Percentiles rank a stretch among this genome's conserved stretches.
phyloP scores from a whole-genome alignment of 164 flowering plant species.

The Litsea cubeba region DNA sequence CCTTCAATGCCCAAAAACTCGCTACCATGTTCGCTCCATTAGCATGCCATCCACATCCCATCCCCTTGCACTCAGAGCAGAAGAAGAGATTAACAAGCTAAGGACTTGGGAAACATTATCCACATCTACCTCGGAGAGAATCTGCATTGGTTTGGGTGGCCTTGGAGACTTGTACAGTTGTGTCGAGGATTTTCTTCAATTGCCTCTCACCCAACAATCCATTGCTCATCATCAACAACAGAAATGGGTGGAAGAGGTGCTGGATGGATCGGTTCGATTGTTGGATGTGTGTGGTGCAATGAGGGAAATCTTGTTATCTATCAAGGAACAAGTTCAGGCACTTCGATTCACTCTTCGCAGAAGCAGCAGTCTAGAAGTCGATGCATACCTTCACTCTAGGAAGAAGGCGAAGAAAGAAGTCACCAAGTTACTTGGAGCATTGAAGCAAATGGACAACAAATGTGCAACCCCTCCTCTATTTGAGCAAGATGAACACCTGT shows the following conservation, averaged over 20 bases:
- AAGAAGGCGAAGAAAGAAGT: conserved; percentile 29
- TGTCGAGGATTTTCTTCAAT: conserved; percentile 20
- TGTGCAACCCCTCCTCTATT: neutral
- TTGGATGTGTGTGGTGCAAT: conserved; percentile 29
- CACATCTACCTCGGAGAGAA: neutral
- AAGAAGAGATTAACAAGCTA: conserved; percentile 1
- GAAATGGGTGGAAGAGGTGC: conserved; percentile 24
- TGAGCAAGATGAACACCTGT: conserved; percentile 11
- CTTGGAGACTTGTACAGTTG: conserved; percentile 15
- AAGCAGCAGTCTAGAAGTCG: conserved; percentile 10
- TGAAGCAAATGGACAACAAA: conserved; percentile 22
- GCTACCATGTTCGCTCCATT: neutral
- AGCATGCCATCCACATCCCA: conserved; percentile 5
- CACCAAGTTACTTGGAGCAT: conserved; percentile 17
- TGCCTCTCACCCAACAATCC: conserved; percentile 19
- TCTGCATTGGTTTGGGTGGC: neutral
- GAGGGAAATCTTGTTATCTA: conserved; percentile 22
- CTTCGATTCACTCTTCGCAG: conserved; percentile 33
- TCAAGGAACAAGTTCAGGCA: conserved; percentile 27
- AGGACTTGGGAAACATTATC: neutral
- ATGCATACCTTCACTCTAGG: conserved; percentile 20
- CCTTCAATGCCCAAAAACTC: neutral
- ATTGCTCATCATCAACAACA: conserved; percentile 12
- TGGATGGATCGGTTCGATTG: conserved; percentile 33
- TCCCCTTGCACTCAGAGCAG: neutral